Conservation (phyloP, 169 alveolate genomes). For the Cryptosporidium bovis region DNA sequence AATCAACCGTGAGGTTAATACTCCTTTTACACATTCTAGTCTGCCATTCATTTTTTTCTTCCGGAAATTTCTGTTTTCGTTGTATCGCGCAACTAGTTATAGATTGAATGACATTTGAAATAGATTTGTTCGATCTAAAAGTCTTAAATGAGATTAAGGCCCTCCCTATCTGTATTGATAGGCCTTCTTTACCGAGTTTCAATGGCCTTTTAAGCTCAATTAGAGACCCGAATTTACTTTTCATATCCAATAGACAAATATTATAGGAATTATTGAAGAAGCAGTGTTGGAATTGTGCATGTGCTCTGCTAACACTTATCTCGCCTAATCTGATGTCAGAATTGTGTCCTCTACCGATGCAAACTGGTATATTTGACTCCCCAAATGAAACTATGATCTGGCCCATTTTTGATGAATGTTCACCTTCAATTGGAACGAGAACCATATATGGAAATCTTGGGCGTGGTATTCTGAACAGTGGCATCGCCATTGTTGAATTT, state of each 20-base stretch:
- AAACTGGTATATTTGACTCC: constrained; percentile 28
- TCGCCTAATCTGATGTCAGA: constrained; percentile 87
- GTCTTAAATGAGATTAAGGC: constrained; percentile 49
- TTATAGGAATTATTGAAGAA: constrained; percentile 7
- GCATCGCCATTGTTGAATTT: background rate
- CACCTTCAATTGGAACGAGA: constrained; percentile 69
- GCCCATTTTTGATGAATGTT: constrained; percentile 40
- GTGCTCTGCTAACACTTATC: constrained; percentile 84
- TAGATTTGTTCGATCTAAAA: constrained; percentile 26
- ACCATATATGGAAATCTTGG: constrained; percentile 68
- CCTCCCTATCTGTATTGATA: constrained; percentile 56
- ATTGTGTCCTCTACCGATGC: constrained; percentile 86
- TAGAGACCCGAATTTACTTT: constrained; percentile 67
- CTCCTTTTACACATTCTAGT: background rate
- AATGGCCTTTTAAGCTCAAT: constrained; percentile 56
- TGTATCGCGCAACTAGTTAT: constrained; percentile 44
- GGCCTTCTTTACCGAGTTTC: constrained; percentile 49
- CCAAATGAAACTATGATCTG: constrained; percentile 72
- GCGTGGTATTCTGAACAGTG: constrained; percentile 63
- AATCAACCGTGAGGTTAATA: constrained; percentile 42
- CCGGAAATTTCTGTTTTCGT: constrained; percentile 5
- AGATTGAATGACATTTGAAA: constrained; percentile 9
- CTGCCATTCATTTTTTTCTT: background rate
- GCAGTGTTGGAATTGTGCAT: constrained; percentile 77
- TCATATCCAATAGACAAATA: constrained; percentile 46